phyloP scores from a whole-genome alignment of 345 rosid genomes.

The Garcia nutans region DNA sequence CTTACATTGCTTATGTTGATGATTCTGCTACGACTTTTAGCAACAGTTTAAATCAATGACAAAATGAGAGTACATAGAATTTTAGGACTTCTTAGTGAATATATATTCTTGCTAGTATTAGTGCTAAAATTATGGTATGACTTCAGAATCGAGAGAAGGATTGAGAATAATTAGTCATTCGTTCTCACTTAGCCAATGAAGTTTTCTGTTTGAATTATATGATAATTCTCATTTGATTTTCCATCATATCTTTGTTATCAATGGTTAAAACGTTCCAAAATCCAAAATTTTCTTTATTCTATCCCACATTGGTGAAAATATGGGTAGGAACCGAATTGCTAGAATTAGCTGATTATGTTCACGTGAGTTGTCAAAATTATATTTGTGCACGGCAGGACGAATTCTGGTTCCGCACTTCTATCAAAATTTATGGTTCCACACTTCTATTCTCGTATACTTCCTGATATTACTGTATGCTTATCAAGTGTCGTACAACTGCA shows the following conservation, averaged over 20 bases:
- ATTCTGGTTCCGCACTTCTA: neutral
- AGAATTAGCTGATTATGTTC: neutral
- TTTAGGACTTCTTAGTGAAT: neutral
- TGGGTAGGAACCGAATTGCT: neutral
- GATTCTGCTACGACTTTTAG: neutral
- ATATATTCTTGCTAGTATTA: neutral
- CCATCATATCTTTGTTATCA: neutral
- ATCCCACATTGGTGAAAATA: neutral
- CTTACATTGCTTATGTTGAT: neutral
- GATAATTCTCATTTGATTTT: neutral
- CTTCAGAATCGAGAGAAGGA: too few species aligned
- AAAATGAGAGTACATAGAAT: neutral
- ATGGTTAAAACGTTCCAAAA: neutral
- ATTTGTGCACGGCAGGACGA: neutral
- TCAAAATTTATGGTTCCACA: neutral
- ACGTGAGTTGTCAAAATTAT: neutral
- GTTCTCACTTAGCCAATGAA: too few species aligned
- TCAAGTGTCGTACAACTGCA: conserved; percentile 35
- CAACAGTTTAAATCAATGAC: neutral
- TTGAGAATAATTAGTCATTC: too few species aligned
- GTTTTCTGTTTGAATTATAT: neutral
- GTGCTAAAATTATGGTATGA: neutral
- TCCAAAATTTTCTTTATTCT: neutral
- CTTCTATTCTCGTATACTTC: neutral
- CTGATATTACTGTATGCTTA: neutral